Evolutionary conservation across 2,329 filamentous ascomycete genomes (phyloP).

Genomic region (Penicillium palitans): DNA sequence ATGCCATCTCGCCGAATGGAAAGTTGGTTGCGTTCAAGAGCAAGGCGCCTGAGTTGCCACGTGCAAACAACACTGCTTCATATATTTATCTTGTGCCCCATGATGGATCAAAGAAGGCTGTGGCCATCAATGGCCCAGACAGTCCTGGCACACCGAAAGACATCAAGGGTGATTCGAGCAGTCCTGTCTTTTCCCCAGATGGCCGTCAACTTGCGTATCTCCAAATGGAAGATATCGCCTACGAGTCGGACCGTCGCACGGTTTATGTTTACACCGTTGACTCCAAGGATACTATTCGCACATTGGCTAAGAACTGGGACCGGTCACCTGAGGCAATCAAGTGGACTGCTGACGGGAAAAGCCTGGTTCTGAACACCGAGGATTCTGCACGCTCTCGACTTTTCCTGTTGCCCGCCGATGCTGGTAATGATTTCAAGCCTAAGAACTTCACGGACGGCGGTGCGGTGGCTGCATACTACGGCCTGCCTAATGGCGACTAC

Average conservation of each 20-base stretch:
- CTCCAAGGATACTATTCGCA: conserved; percentile 38
- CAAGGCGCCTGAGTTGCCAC: conserved; percentile 45
- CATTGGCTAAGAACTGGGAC: conserved; percentile 50
- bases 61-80: conserved; percentile 70
- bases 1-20: conserved; percentile 59
- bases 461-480: conserved; percentile 30
- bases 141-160: conserved; percentile 46
- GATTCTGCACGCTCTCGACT: conserved; percentile 58
- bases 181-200: conserved; percentile 73
- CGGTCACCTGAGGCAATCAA: conserved; percentile 52
- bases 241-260: conserved; percentile 72
- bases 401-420: conserved; percentile 38
- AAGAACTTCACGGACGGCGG: conserved; percentile 41
- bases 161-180: conserved; percentile 59
- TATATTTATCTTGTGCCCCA: conserved; percentile 75
- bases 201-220: conserved; percentile 72
- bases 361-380: conserved; percentile 73
- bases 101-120: conserved; percentile 57
- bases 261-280: conserved; percentile 45
- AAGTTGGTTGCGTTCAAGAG: conserved; percentile 45
- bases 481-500: conserved; percentile 33
- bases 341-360: conserved; percentile 57
- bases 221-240: conserved; percentile 73
- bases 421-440: conserved; percentile 35
- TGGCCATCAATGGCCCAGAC: conserved; percentile 45